Conservation (phyloP, 2,329 filamentous ascomycete species). For the Paracorniculantispora psalliotae region DNA sequence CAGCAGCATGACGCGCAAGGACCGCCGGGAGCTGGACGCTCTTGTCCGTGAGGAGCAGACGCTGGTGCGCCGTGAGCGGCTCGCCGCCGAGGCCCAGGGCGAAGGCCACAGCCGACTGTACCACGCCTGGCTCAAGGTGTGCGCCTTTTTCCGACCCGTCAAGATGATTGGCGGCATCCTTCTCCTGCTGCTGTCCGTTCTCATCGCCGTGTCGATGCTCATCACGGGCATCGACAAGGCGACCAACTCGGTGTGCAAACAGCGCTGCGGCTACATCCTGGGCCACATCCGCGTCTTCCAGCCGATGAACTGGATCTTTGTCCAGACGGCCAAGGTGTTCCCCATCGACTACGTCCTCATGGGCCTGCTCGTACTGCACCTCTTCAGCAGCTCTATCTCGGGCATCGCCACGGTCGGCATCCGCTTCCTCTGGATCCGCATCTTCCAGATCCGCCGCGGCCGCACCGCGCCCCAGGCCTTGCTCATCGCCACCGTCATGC, state of each 20-base stretch:
- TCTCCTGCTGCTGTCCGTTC: slow-evolving; percentile 65
- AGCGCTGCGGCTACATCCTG: slow-evolving; percentile 86
- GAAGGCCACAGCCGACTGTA: slow-evolving; percentile 72
- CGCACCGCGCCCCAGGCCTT: slow-evolving; percentile 89
- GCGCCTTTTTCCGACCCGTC: slow-evolving; percentile 78
- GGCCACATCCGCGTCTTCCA: slow-evolving; percentile 87
- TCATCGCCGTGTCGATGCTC: slow-evolving; percentile 88
- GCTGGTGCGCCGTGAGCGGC: slow-evolving; percentile 78
- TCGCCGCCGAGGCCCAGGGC: slow-evolving; percentile 77
- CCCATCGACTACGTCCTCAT: slow-evolving; percentile 91
- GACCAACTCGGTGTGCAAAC: slow-evolving; percentile 88
- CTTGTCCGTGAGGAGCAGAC: slow-evolving; percentile 89
- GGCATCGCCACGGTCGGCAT: slow-evolving; percentile 86
- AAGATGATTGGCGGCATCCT: slow-evolving; percentile 82
- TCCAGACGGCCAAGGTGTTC: slow-evolving; percentile 76
- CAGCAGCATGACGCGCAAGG: slow-evolving; percentile 73
- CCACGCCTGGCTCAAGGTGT: slow-evolving; percentile 71
- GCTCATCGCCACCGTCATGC: slow-evolving; percentile 82
- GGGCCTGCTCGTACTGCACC: slow-evolving; percentile 74
- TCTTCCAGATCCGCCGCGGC: slow-evolving; percentile 87
- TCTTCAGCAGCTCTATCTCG: slow-evolving; percentile 83
- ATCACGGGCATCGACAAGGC: slow-evolving; percentile 95
- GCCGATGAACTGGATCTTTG: slow-evolving; percentile 79
- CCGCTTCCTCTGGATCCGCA: slow-evolving; percentile 88
- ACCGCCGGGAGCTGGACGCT: slow-evolving; percentile 81